phyloP scores from a whole-genome alignment of 2,329 filamentous ascomycete species.

The Chaetomium strumarium region DNA sequence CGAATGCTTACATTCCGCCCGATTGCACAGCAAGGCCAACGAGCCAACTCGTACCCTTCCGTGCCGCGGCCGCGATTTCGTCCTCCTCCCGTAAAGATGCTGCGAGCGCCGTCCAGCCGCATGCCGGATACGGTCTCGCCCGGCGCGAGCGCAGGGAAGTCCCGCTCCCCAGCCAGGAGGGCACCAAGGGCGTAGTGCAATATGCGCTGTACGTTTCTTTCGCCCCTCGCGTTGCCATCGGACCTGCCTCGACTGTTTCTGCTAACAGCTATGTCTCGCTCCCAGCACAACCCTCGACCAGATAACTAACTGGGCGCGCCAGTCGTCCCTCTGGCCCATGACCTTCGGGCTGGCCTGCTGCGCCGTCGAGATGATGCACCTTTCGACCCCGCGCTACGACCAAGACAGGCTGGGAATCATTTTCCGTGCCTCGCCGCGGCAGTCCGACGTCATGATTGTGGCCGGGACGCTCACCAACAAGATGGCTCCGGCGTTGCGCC shows the following conservation, averaged over 20 bases:
- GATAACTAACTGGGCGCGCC: constrained; percentile 77
- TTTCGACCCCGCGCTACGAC: constrained; percentile 82
- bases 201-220: constrained; percentile 70
- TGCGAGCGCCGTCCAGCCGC: constrained; percentile 43
- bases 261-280: constrained; percentile 42
- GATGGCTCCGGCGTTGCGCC: constrained; percentile 85
- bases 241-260: neutral
- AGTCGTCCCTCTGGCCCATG: constrained; percentile 83
- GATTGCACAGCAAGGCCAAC: constrained; percentile 59
- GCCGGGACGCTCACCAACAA: constrained; percentile 92
- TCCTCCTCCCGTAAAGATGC: constrained; percentile 60
- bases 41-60: constrained; percentile 56
- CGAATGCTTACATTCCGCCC: neutral
- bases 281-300: constrained; percentile 63
- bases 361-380: constrained; percentile 89
- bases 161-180: constrained; percentile 69
- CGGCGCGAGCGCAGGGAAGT: constrained; percentile 61
- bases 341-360: constrained; percentile 87
- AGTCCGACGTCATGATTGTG: constrained; percentile 91
- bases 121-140: constrained; percentile 45
- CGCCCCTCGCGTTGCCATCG: constrained; percentile 37
- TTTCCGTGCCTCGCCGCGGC: constrained; percentile 83
- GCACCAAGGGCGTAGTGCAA: constrained; percentile 74
- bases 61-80: constrained; percentile 59
- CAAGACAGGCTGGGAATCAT: constrained; percentile 86